Evolutionary conservation across 139 green algal species (phyloP), one percentile per base, ranked within the genome.

Genomic region (Auxenochlorella protothecoides): DNA sequence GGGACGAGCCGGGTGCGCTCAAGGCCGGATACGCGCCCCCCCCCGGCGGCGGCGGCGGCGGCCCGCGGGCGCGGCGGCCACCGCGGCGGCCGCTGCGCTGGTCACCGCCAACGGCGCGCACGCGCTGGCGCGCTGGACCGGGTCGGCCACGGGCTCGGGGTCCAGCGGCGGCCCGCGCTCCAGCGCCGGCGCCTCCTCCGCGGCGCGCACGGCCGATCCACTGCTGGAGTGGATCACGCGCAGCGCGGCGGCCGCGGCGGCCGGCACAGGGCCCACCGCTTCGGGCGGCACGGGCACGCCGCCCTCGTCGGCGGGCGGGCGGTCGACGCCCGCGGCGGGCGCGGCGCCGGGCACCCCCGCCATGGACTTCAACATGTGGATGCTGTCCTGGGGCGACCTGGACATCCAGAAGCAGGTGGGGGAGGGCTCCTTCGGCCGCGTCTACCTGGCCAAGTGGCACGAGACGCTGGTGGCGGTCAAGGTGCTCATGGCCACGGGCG

Each of bases 381-480:
- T 44, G 27, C 27, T 44, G 27, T 44, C 53, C n/a, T 82, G 59
- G 55, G 53, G 72, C 60, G 81, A 81, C 7, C 72, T 84, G 59
- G 69, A 84, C 15, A 73, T 90, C 13, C 69, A 83, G 15, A 81
- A 83, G 63, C 77, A 85, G 68, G 87, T 90, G 63, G 85, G 85
- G 2, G 78, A 87, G 66, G 85, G 85, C 7, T 83, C 72, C 55
- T 90, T 90, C 72, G 85, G 85, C n/a, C 74, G 79, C 66, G 85
- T 90, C 3, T 88, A 81, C 71, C 67, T 89, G 55, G 85, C 83
- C 64, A 85, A 84, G 72, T 87, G 85, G 81, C 78, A 75, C 4
- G 81, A 85, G 61, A 89, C 85, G 11, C 81, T 79, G 6, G 84
- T 89, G 27, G 84, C 85, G 16, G 80, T 88, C 61, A 88, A 88